phyloP scores from a whole-genome alignment of 139 green algal genomes.

The Picochlorum sp. region DNA sequence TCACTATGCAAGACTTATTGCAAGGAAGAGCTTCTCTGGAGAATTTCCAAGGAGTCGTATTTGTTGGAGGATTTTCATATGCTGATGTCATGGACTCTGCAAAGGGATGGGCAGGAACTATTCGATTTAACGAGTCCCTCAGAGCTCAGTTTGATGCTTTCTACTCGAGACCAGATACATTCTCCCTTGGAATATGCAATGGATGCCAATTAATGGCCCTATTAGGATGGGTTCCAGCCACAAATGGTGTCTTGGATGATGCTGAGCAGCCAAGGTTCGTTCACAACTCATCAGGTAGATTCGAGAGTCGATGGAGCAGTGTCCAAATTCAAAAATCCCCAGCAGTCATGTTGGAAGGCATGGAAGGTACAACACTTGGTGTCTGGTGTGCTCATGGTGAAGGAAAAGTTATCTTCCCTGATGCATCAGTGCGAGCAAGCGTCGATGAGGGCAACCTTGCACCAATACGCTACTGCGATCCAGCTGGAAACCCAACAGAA shows the following conservation, averaged over 20 bases:
- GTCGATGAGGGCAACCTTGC: constrained; percentile 60
- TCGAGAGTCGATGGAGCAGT: constrained; percentile 73
- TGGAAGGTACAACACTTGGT: constrained; percentile 78
- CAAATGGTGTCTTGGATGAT: constrained; percentile 52
- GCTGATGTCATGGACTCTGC: constrained; percentile 93
- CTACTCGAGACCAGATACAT: constrained; percentile 73
- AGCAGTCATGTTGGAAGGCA: constrained; percentile 62
- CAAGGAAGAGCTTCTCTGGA: constrained; percentile 60
- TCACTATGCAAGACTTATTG: constrained; percentile 95
- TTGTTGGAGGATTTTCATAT: constrained; percentile 56
- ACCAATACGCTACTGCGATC: constrained; percentile 81
- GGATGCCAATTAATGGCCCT: constrained; percentile 99
- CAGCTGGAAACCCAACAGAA: constrained; percentile 56
- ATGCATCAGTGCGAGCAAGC: constrained; percentile 46
- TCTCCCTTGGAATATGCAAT: constrained; percentile 96
- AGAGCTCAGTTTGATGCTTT: constrained; percentile 80
- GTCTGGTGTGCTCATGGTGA: constrained; percentile 97
- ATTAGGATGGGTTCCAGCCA: constrained; percentile 89
- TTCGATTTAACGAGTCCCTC: constrained; percentile 84
- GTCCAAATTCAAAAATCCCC: constrained; percentile 75
- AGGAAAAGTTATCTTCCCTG: constrained; percentile 85
- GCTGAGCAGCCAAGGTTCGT: constrained; percentile 89
- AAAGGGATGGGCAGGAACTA: constrained; percentile 95
- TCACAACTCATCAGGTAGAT: constrained; percentile 83
- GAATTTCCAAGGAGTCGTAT: constrained; percentile 66